A percentile compares a stretch with the other conserved stretches of the same genome.
phyloP scores from a whole-genome alignment of 257 asterid genomes.

The Asclepias syriaca region DNA sequence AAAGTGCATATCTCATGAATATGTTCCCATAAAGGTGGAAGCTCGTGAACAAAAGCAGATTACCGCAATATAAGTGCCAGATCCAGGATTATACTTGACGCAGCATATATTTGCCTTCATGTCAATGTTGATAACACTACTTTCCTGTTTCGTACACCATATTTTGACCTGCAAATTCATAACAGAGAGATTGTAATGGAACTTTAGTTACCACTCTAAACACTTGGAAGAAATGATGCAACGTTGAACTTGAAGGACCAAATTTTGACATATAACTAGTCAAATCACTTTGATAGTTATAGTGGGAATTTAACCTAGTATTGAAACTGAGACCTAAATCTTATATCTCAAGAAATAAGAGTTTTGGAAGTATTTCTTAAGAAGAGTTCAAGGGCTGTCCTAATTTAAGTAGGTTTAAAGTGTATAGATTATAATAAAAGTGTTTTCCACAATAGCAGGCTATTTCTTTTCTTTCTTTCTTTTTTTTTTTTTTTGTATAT shows the following conservation, averaged over 20 bases:
- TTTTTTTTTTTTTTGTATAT: no score
- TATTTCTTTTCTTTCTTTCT: no score
- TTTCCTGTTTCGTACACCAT: constrained; percentile 45
- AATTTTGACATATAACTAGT: background rate
- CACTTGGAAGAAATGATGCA: background rate
- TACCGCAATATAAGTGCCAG: constrained; percentile 36
- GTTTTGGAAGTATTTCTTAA: no score
- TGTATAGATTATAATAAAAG: background rate
- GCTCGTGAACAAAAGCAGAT: background rate
- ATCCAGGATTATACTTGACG: constrained; percentile 48
- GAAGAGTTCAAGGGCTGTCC: no score
- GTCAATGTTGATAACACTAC: constrained; percentile 42
- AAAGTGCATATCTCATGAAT: background rate
- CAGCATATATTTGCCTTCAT: constrained; percentile 46
- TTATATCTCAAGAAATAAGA: no score
- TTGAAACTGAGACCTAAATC: background rate
- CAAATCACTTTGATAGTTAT: background rate
- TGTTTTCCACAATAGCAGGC: background rate
- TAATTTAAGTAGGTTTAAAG: no score
- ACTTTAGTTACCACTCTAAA: background rate
- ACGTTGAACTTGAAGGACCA: background rate
- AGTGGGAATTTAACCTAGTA: background rate
- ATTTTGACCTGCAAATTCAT: constrained; percentile 37
- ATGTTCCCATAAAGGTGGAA: background rate
- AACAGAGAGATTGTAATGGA: background rate